These are phyloP conservation scores for Candida gigantensis DNA, from an alignment of 1,139 yeast genomes.

Conservation along the genomic window DNA sequence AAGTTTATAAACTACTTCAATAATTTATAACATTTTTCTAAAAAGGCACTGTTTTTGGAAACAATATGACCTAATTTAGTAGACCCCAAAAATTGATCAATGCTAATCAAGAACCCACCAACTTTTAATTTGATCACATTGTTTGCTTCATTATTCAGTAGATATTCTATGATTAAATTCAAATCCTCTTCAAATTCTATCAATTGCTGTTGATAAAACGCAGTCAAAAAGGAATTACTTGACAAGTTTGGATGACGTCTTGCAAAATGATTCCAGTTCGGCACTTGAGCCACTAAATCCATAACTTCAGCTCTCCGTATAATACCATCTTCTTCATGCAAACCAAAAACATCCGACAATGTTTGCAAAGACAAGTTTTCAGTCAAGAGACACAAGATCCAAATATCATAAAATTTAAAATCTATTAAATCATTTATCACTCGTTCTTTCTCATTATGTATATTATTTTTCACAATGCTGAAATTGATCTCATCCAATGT, in stretches of 20 bases:
- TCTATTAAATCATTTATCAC: slow-evolving; percentile 38
- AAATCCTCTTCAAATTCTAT: slow-evolving; percentile 17
- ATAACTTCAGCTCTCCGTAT: too few species aligned
- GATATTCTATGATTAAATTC: slow-evolving; percentile 13
- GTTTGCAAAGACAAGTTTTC: slow-evolving; percentile 22
- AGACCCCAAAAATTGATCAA: slow-evolving; percentile 18
- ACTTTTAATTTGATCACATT: slow-evolving; percentile 19
- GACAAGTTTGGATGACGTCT: slow-evolving; percentile 27
- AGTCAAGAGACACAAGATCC: slow-evolving; percentile 33
- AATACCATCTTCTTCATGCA: slow-evolving; percentile 19
- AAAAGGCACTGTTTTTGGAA: slow-evolving; percentile 8
- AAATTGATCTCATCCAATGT: slow-evolving; percentile 16
- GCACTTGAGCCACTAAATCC: slow-evolving; percentile 19
- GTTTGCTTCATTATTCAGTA: too few species aligned
- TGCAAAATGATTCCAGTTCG: slow-evolving; percentile 29
- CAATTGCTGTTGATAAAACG: slow-evolving; percentile 19
- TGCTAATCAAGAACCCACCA: slow-evolving; percentile 23
- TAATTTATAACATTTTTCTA: slow-evolving; percentile 15
- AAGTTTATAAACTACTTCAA: slow-evolving; percentile 60
- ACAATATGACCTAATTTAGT: slow-evolving; percentile 22
- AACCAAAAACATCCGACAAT: slow-evolving; percentile 20
- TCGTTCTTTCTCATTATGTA: slow-evolving; percentile 5
- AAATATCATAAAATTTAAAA: slow-evolving; percentile 39
- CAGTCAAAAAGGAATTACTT: slow-evolving; percentile 9
- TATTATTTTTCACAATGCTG: slow-evolving; percentile 10